Base-by-base conservation (phyloP, 106 monocot genomes). In the Chionographis japonica region DNA sequence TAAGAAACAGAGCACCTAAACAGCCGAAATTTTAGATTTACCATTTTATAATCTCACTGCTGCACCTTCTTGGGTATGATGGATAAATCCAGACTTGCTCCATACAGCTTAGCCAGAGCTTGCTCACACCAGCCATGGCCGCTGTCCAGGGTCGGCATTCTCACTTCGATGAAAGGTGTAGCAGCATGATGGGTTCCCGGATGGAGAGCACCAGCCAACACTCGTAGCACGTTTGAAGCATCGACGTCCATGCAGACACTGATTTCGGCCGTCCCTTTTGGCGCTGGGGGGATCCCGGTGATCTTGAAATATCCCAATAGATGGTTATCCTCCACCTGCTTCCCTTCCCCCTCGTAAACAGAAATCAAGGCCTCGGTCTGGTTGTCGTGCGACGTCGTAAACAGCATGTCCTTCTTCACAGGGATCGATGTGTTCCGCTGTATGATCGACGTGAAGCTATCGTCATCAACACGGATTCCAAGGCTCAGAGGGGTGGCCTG, bases 241-340 rank as follows among this genome's bases (percentile, higher is more conserved):
- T 92, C 85, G 12, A 92, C 76, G 20, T 92, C 92, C 88, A 92
- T 83, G 74, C 85, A 85, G 4, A 92, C 73, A 51, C 66, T 80
- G 16, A 92, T 77, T 64, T 88, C 88, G 5, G 73, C 78, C 14
- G 80, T 65, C 2, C 92, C 92, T 55, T 83, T 92, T 0, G 85
- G 80, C 4, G 51, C 80, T 38, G 78, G 72, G 2, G 85, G 88
- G 43, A 92, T 92, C 51, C 80, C 92, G 0, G 68, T 71, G 40
- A 92, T 27, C 69, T 92, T 92, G 77, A 88, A 88, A 64, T 80
- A 92, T 0, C 92, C 92, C 55, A 92, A 52, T 1, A 92, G 75
- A 40, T 80, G 85, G 52, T 85, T 88, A 39, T 92, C 85, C 40
- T 71, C 78, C 1, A 64, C 83, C 14, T 16, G 17, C 58, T 78